Percentiles rank a stretch among this genome's conserved stretches.
These are phyloP conservation scores for Thyridium curvatum DNA, from an alignment of 2,329 filamentous ascomycete species.

Conservation along the genomic window DNA sequence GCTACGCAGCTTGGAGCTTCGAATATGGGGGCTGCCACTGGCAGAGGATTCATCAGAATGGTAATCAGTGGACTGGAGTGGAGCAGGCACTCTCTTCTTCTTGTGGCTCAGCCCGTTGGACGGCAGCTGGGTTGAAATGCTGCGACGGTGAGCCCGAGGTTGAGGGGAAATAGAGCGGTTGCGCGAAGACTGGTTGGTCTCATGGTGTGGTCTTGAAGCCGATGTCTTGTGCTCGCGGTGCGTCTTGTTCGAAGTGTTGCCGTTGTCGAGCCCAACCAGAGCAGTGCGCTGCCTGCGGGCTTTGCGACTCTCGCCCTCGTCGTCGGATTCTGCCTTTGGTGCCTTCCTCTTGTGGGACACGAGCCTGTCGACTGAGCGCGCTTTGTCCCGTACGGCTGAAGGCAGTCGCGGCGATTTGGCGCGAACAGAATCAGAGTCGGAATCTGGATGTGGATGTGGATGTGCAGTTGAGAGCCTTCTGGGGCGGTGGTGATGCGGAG, in stretches of 20 bases:
- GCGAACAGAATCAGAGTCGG: conserved; percentile 48
- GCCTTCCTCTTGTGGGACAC: conserved; percentile 47
- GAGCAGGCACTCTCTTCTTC: conserved; percentile 55
- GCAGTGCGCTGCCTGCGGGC: conserved; percentile 46
- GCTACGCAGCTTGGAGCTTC: conserved; percentile 50
- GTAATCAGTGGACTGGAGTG: conserved; percentile 57
- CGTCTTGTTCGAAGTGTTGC: conserved; percentile 20
- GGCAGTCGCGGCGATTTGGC: conserved; percentile 33
- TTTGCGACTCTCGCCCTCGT: conserved; percentile 49
- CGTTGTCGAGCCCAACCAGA: conserved; percentile 20
- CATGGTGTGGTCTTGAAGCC: conserved; percentile 22
- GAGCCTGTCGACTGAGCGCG: conserved; percentile 36
- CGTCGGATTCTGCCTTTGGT: conserved; percentile 48
- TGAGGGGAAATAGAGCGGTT: conserved; percentile 56
- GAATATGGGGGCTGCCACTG: conserved; percentile 53
- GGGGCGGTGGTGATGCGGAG: conserved; percentile 34
- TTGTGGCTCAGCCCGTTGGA: conserved; percentile 51
- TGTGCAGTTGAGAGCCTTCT: conserved; percentile 29
- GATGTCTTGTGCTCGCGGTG: conserved; percentile 18
- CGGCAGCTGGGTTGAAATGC: conserved; percentile 57
- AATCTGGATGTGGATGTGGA: too few species aligned
- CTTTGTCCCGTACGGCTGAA: conserved; percentile 36
- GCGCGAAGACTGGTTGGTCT: conserved; percentile 21
- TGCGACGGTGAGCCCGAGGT: conserved; percentile 52
- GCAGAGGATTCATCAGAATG: conserved; percentile 62